Conservation (phyloP, 176 grass and related monocot genomes). For the Poa pratensis region DNA sequence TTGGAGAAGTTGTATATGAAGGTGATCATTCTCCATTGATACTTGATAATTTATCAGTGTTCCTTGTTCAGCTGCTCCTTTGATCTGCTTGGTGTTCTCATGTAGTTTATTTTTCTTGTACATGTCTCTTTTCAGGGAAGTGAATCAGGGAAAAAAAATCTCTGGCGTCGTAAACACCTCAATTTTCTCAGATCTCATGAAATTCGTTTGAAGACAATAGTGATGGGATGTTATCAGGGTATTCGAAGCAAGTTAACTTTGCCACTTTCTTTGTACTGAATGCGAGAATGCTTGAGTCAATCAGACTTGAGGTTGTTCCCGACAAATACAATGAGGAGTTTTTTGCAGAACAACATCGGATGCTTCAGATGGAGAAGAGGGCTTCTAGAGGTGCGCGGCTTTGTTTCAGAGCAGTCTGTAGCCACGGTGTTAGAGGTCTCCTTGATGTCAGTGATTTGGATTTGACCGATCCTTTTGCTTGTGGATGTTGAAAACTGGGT, state of each 20-base stretch:
- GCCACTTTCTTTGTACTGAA: slow-evolving; percentile 22
- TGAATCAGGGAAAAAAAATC: not conserved
- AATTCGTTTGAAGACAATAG: slow-evolving; percentile 21
- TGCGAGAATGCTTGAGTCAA: slow-evolving; percentile 10
- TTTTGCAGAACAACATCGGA: not conserved
- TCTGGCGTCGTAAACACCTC: not conserved
- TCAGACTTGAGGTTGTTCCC: not conserved
- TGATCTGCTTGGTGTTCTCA: not conserved
- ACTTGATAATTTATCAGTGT: not conserved
- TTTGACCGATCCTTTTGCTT: slow-evolving; percentile 19
- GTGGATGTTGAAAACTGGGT: not conserved
- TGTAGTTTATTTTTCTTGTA: not conserved
- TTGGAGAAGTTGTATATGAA: slow-evolving; percentile 38
- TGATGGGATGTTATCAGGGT: not conserved
- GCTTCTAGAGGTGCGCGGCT: slow-evolving; percentile 19
- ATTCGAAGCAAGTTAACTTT: not conserved
- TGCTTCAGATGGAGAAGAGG: slow-evolving; percentile 36
- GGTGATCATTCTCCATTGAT: not conserved
- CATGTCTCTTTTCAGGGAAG: not conserved
- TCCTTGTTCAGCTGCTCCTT: not conserved
- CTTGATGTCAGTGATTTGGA: not conserved
- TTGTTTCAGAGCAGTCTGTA: not conserved
- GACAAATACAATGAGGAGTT: not conserved
- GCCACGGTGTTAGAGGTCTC: not conserved
- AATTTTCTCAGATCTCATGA: not conserved